Percentiles rank a stretch among this genome's conserved stretches.
These are phyloP conservation scores for Acrasis kona DNA, from an alignment of 78 protist species.

Conservation along the genomic window DNA sequence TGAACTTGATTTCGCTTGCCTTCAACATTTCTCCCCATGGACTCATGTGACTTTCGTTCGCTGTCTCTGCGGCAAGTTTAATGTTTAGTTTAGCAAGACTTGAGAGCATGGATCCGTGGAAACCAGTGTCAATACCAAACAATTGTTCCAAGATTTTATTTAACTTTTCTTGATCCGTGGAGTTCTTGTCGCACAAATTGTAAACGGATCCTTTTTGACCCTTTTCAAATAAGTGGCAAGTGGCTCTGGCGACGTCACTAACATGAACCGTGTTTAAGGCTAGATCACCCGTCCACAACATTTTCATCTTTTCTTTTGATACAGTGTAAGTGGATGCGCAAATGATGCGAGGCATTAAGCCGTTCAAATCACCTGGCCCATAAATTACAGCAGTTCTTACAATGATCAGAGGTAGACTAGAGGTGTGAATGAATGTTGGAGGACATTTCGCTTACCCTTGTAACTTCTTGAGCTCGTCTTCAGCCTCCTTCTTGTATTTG, in stretches of 20 bases:
- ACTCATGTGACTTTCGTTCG: conserved; percentile 81
- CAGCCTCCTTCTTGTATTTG: conserved; percentile 52
- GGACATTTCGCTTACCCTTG: too few relatives aligned
- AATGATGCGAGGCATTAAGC: conserved; percentile 85
- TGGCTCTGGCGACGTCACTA: conserved; percentile 73
- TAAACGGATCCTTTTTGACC: conserved; percentile 63
- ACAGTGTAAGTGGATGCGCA: conserved; percentile 83
- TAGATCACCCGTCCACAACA: conserved; percentile 76
- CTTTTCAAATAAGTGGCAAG: conserved; percentile 39
- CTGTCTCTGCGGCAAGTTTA: conserved; percentile 36
- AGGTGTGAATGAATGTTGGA: not conserved
- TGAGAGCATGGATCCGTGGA: conserved; percentile 39
- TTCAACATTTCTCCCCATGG: conserved; percentile 85
- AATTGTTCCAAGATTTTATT: conserved; percentile 49
- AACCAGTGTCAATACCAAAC: conserved; percentile 82
- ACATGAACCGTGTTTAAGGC: conserved; percentile 89
- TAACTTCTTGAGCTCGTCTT: conserved; percentile 36
- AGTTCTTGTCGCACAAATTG: conserved; percentile 79
- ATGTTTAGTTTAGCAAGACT: conserved; percentile 48
- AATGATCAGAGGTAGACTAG: conserved; percentile 33
- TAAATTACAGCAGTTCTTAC: conserved; percentile 87
- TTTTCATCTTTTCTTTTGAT: conserved; percentile 75
- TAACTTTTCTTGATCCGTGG: conserved; percentile 57
- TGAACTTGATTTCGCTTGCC: conserved; percentile 32
- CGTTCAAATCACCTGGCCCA: conserved; percentile 83